Percentiles rank a stretch among this genome's conserved stretches.
Evolutionary conservation across 2,329 filamentous ascomycete species (phyloP).

Genomic region (Cephalotrichum gorgonifer): DNA sequence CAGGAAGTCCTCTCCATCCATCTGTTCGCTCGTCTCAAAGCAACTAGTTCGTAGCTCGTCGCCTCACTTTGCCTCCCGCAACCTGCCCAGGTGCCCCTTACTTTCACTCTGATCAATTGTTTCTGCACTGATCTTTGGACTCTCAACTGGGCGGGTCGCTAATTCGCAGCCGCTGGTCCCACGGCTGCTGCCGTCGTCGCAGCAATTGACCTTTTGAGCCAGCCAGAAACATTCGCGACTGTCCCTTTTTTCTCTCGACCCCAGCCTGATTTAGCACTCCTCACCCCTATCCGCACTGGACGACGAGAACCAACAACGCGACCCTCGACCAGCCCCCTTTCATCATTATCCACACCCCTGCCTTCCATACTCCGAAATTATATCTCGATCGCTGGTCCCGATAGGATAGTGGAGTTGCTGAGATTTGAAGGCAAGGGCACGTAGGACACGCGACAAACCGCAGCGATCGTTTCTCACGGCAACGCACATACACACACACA

Average conservation of each 20-base stretch:
- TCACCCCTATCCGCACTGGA: background rate
- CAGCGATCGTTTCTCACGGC: background rate
- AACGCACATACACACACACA: background rate
- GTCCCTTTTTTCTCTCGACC: constrained; percentile 1
- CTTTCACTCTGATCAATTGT: constrained; percentile 1
- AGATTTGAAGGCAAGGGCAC: background rate
- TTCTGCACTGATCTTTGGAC: background rate
- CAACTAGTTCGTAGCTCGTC: background rate
- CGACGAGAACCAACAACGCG: background rate
- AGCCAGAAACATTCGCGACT: constrained; percentile 5
- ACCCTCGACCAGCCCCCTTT: background rate
- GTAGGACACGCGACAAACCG: no score
- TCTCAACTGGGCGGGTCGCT: constrained; percentile 1
- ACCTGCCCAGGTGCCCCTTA: constrained; percentile 2
- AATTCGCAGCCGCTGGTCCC: background rate
- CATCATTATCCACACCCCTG: background rate
- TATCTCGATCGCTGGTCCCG: background rate
- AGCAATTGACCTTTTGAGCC: constrained; percentile 2
- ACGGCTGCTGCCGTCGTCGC: constrained; percentile 3
- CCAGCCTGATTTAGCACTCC: background rate
- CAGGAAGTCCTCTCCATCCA: background rate
- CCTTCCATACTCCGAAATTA: background rate
- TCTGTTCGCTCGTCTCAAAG: background rate
- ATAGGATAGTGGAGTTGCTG: background rate
- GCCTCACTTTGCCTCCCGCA: constrained; percentile 5